Conservation (phyloP, 2,329 filamentous ascomycete species). For the Aspergillus vadensis region DNA sequence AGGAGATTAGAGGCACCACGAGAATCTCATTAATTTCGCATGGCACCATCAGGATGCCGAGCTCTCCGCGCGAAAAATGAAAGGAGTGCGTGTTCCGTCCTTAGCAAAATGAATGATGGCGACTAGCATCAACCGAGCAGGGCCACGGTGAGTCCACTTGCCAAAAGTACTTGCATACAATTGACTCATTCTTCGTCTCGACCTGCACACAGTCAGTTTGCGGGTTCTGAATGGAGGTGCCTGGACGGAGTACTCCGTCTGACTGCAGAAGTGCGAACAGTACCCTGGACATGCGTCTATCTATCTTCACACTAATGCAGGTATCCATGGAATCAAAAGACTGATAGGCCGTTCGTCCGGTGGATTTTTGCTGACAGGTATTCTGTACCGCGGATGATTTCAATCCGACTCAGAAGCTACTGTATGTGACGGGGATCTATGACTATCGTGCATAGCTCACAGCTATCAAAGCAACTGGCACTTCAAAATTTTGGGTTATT, state of each 20-base stretch:
- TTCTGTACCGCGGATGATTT: neutral
- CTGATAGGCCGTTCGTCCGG: neutral
- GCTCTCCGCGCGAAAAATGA: neutral
- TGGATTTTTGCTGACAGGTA: constrained; percentile 2
- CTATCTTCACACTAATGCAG: constrained; percentile 5
- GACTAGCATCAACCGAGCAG: neutral
- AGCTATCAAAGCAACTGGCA: neutral
- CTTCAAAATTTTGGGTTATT: neutral
- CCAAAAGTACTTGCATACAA: neutral
- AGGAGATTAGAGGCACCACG: neutral
- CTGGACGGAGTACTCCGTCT: neutral
- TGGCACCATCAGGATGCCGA: neutral
- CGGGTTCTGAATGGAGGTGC: neutral
- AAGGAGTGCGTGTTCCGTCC: neutral
- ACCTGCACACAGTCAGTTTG: neutral
- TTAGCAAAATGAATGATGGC: neutral
- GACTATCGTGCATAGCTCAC: neutral
- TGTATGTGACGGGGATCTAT: constrained; percentile 3
- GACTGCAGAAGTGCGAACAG: neutral
- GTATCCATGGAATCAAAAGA: neutral
- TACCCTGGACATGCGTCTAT: neutral
- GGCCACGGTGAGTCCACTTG: neutral
- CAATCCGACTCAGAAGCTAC: neutral
- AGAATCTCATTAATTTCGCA: neutral
- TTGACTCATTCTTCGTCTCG: neutral